Percentiles rank a stretch among this genome's conserved stretches.
Evolutionary conservation across 495 filamentous ascomycete species (phyloP).

Genomic region (Chlorociboria aeruginascens): DNA sequence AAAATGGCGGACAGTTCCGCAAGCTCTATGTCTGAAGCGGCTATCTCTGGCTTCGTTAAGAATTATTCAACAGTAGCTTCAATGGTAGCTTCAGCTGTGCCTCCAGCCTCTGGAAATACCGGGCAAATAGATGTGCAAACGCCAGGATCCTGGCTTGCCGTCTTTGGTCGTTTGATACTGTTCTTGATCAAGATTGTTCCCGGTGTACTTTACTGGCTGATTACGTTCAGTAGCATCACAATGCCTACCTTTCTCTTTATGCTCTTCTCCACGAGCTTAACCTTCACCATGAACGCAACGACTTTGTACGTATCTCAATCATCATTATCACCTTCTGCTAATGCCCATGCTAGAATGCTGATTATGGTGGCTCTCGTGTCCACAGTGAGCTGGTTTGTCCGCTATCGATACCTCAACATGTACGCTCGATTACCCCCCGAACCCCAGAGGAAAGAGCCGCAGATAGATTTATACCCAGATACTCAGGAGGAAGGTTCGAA

Average conservation of each 20-base stretch:
- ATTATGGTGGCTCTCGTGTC: conserved; percentile 67
- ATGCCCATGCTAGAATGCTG: conserved; percentile 45
- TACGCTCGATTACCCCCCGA: conserved; percentile 88
- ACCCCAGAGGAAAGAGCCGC: conserved; percentile 89
- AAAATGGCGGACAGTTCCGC: conserved; percentile 6
- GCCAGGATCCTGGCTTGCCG: conserved; percentile 30
- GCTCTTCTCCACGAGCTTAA: conserved; percentile 88
- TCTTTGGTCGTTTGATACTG: conserved; percentile 32
- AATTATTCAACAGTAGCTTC: background rate
- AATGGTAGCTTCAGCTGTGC: conserved; percentile 2
- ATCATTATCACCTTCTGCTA: conserved; percentile 6
- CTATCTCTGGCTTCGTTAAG: conserved; percentile 4
- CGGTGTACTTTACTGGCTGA: conserved; percentile 63
- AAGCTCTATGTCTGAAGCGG: conserved; percentile 6
- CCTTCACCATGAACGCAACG: conserved; percentile 96
- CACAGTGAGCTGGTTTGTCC: conserved; percentile 79
- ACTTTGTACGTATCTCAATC: conserved; percentile 54
- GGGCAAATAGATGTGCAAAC: conserved; percentile 10
- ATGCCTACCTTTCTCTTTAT: conserved; percentile 84
- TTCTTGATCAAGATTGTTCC: conserved; percentile 56
- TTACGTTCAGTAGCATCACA: conserved; percentile 80
- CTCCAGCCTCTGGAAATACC: conserved; percentile 1
- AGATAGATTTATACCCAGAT: conserved; percentile 90
- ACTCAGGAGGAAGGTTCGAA: conserved; percentile 83
- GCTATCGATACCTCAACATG: conserved; percentile 91